Base-by-base conservation (phyloP, 176 grass and related monocot genomes). In the Musa schizocarpa region DNA sequence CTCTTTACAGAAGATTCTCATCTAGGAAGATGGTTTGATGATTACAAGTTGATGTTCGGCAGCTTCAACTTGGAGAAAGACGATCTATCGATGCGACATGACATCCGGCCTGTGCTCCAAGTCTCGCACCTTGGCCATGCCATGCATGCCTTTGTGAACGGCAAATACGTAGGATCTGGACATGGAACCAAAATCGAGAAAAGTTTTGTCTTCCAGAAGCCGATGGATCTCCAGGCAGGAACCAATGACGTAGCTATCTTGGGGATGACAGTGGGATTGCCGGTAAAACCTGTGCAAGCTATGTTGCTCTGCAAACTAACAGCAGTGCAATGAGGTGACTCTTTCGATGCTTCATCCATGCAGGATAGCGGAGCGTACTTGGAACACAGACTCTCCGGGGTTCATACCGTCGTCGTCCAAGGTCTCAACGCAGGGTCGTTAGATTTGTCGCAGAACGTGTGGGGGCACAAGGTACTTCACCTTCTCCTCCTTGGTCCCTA, bases 381-480 rank as follows among this genome's bases (percentile, higher is more conserved):
- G 75, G 88, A 88, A 57, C 74, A 81, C 20, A 48, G 80, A 68
- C 77, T 84, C 72, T 69, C 83, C 2, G 88, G 92, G 11, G 66
- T 96, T 13, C 78, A 86, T 63, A 79, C 79, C 2, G 84, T 77
- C 26, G 34, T 19, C 59, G 76, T 97, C 70, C 90, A 89, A 82
- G 94, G 94, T 80, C 94, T 97, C 63, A 97, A 93, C 66, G 92
- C 90, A 21, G 94, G 94, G 20, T 93, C 94, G 6, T 78, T 97
- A 74, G 94, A 97, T 76, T 83, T 97, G 54, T 81, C 81, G 49
- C 52, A 21, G 11, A 97, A 83, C 48, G 75, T 84, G 1, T 97
- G 94, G 94, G 90, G 86, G 65, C 90, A 97, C 83, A 71, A 88
- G 86, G 94, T 97, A 86, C 50, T 43, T 43, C 34, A 43, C 34